These are phyloP conservation scores for Fraxinus ornus DNA, from an alignment of 305 asterid species.

Conservation along the genomic window DNA sequence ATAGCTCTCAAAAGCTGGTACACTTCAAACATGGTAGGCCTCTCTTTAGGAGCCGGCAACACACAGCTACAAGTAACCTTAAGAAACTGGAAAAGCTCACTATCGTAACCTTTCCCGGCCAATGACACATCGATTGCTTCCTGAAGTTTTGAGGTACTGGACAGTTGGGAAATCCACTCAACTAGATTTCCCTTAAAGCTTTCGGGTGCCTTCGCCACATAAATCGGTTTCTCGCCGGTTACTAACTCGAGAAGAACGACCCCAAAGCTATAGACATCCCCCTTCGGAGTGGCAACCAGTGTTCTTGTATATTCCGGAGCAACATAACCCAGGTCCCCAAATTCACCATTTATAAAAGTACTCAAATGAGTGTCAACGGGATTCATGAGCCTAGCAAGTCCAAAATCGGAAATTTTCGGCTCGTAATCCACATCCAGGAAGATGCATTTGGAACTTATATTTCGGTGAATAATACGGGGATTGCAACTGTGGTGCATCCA, in stretches of 20 bases:
- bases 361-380: conserved; percentile 85
- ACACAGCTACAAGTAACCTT: conserved; percentile 76
- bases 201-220: conserved; percentile 56
- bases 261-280: conserved; percentile 77
- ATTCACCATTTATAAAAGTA: conserved; percentile 85
- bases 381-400: conserved; percentile 90
- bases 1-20: conserved; percentile 74
- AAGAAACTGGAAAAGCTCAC: conserved; percentile 66
- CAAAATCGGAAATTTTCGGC: conserved; percentile 83
- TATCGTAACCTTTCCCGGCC: conserved; percentile 50
- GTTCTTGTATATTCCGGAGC: conserved; percentile 77
- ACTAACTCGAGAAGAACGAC: conserved; percentile 73
- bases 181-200: conserved; percentile 65
- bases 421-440: conserved; percentile 61
- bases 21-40: conserved; percentile 82
- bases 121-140: conserved; percentile 54
- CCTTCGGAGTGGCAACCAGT: conserved; percentile 70
- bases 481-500: conserved; percentile 93
- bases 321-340: conserved; percentile 83
- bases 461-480: conserved; percentile 82
- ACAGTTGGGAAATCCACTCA: conserved; percentile 62
- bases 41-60: conserved; percentile 57
- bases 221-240: conserved; percentile 56
- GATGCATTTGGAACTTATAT: conserved; percentile 83
- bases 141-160: conserved; percentile 46